Base-by-base conservation (phyloP, 1,284 basidiomycete species). In the Tylopilus orsonianus region DNA sequence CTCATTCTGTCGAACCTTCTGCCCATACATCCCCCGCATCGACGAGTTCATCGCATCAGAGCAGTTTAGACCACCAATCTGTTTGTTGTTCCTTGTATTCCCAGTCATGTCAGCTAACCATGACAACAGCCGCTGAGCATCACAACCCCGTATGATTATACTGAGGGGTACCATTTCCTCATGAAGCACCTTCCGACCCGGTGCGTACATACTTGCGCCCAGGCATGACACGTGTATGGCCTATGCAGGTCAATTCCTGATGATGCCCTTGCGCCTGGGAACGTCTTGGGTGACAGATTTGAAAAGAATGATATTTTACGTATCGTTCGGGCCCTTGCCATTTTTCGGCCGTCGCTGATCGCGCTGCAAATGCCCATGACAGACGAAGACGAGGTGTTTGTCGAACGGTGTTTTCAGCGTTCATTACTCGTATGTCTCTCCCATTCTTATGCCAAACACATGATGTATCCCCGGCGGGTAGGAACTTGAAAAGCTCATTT, bases 401-500 rank as follows among this genome's bases (percentile, higher is more conserved):
- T 97, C 48, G 95, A 98, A 71, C 86, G 89, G 56, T 95, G 92
- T 56, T 94, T 98, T 67, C 95, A 97, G 68, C 80, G 96, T 36
- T 93, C 93, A 22, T 74, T 97, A 55, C 78, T 97, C 58, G 92
- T 93, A 61, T 83, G 49, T 49, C 37, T 44, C 7, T 16, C 13
- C 16, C 47, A 30, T 29, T 48, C 45, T 26, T 19, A 41, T 35
- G 35, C 43, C 20, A 33, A 38, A 38, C 46, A 53, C 53, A 44
- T 55, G 32, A 30, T 41, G 34, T 9, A 8, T 3, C 5, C 38
- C 36, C 52, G 9, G 12, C 3, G 3, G 3, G 16, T 27, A 93
- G 91, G 94, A 98, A 75, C 81, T 97, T 49, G 93, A 97, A 68
- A 97, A 97, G 70, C 79, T 98, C 54, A 96, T 99, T 56, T 93